These are phyloP conservation scores for Citrullus amarus DNA, from an alignment of 306 rosid genomes.

Conservation along the genomic window DNA sequence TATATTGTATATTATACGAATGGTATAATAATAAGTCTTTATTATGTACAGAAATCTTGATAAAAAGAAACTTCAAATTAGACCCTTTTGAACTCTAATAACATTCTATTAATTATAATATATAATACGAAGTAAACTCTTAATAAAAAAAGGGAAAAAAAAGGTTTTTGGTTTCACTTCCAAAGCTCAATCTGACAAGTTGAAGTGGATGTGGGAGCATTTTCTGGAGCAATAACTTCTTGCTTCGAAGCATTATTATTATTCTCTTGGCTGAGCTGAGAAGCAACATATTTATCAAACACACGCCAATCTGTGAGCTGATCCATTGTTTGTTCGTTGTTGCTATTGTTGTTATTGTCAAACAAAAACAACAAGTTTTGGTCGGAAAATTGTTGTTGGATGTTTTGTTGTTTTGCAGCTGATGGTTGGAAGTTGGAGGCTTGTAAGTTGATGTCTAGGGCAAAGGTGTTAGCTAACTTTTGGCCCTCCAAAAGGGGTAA, in stretches of 20 bases:
- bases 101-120: not conserved
- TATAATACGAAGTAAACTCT: not conserved
- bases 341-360: slow-evolving; percentile 7
- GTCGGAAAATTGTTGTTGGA: slow-evolving; percentile 2
- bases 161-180: slow-evolving; percentile 20
- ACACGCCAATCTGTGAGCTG: slow-evolving; percentile 83
- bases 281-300: slow-evolving; percentile 88
- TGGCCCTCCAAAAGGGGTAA: slow-evolving; percentile 54
- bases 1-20: not conserved
- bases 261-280: slow-evolving; percentile 71
- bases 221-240: slow-evolving; percentile 31
- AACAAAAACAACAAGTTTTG: slow-evolving; percentile 26
- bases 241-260: slow-evolving; percentile 28
- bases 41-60: not conserved
- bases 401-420: not conserved
- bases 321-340: slow-evolving; percentile 18
- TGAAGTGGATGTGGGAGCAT: slow-evolving; percentile 40
- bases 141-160: not conserved
- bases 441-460: slow-evolving; percentile 19
- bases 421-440: not conserved
- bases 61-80: not conserved
- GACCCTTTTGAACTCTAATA: not conserved
- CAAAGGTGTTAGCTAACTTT: slow-evolving; percentile 25
- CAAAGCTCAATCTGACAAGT: slow-evolving; percentile 46
- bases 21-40: not conserved